A percentile compares a stretch with the other conserved stretches of the same genome.
phyloP scores from a whole-genome alignment of 805 yeast species.

The Saccharomyces mikatae region DNA sequence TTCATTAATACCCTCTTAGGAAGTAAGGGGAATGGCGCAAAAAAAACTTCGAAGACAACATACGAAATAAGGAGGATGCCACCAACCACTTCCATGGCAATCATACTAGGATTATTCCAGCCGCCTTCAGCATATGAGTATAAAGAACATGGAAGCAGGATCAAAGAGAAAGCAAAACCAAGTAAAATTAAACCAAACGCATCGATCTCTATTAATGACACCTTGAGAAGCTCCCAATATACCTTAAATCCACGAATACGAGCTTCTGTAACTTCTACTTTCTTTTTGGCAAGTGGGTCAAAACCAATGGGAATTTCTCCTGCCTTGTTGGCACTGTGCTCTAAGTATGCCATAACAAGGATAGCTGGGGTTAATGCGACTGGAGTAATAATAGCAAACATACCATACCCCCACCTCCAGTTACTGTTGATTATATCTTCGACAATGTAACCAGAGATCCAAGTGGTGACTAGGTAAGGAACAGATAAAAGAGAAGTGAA shows the following conservation, averaged over 20 bases:
- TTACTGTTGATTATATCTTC: conserved; percentile 26
- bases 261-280: background rate
- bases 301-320: conserved; percentile 5
- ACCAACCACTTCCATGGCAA: conserved; percentile 39
- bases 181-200: conserved; percentile 33
- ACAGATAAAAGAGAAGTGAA: conserved; percentile 30
- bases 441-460: conserved; percentile 37
- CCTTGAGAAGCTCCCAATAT: conserved; percentile 8
- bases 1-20: conserved; percentile 33
- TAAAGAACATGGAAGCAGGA: conserved; percentile 35
- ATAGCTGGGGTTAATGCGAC: conserved; percentile 32
- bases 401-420: conserved; percentile 51
- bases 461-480: conserved; percentile 36
- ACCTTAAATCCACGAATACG: conserved; percentile 2
- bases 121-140: conserved; percentile 28
- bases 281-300: conserved; percentile 3
- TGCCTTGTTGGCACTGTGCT: conserved; percentile 25
- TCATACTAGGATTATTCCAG: conserved; percentile 35
- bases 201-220: conserved; percentile 32
- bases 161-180: conserved; percentile 34
- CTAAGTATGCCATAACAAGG: conserved; percentile 28
- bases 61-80: conserved; percentile 30
- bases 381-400: conserved; percentile 41
- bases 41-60: conserved; percentile 31
- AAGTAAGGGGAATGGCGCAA: conserved; percentile 33